phyloP scores from a whole-genome alignment of 2,329 filamentous ascomycete species.

The Penicillium polonicum region DNA sequence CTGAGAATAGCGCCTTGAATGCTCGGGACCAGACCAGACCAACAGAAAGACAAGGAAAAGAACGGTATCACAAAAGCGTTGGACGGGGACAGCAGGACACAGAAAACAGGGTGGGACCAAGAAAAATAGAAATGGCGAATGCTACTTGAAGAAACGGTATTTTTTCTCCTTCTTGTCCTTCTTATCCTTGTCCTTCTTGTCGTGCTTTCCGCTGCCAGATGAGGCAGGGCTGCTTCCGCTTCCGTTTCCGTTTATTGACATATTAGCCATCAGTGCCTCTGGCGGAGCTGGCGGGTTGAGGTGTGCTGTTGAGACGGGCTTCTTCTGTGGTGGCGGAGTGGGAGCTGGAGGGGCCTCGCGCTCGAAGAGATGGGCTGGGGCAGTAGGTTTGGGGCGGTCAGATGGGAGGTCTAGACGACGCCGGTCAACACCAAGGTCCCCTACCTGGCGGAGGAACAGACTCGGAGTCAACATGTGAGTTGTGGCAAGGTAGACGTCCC shows the following conservation, averaged over 20 bases:
- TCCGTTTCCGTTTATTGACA: slow-evolving; percentile 38
- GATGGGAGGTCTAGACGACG: slow-evolving; percentile 75
- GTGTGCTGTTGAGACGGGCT: slow-evolving; percentile 20
- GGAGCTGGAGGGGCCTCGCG: slow-evolving; percentile 60
- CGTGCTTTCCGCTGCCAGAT: slow-evolving; percentile 26
- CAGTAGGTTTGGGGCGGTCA: slow-evolving; percentile 75
- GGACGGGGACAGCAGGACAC: slow-evolving; percentile 16
- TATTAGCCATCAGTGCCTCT: slow-evolving; percentile 35
- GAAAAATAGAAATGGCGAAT: neutral
- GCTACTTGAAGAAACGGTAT: slow-evolving; percentile 53
- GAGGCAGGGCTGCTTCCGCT: slow-evolving; percentile 25
- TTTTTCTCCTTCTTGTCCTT: slow-evolving; percentile 57
- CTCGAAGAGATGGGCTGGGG: slow-evolving; percentile 84
- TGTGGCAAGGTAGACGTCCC: slow-evolving; percentile 84
- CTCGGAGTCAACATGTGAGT: slow-evolving; percentile 89
- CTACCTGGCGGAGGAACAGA: slow-evolving; percentile 78
- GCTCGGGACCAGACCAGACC: slow-evolving; percentile 14
- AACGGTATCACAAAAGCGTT: slow-evolving; percentile 40
- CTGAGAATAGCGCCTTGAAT: slow-evolving; percentile 18
- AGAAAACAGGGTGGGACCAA: neutral
- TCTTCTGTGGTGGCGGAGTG: slow-evolving; percentile 25
- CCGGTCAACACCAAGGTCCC: slow-evolving; percentile 73
- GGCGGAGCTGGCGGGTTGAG: slow-evolving; percentile 32
- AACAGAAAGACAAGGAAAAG: slow-evolving; percentile 19
- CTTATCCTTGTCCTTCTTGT: slow-evolving; percentile 54